These are phyloP conservation scores for Adansonia grandidieri DNA, from an alignment of 441 rosid species.

Conservation along the genomic window DNA sequence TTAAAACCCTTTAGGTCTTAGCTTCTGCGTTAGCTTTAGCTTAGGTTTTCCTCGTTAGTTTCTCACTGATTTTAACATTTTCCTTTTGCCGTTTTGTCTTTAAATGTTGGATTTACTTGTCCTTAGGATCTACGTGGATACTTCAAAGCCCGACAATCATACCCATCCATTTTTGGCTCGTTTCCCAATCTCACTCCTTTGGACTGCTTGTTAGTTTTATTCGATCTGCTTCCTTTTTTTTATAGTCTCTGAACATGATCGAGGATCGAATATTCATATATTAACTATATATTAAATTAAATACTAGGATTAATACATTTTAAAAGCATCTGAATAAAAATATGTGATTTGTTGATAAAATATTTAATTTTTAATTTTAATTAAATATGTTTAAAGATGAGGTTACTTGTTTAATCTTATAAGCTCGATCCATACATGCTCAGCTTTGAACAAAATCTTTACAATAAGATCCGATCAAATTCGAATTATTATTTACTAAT, in stretches of 20 bases:
- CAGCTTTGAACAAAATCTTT: too few species aligned
- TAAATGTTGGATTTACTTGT: constrained; percentile 31
- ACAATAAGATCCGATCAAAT: too few species aligned
- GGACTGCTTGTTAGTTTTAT: not conserved
- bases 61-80: constrained; percentile 34
- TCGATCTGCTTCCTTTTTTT: not conserved
- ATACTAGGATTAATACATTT: too few species aligned
- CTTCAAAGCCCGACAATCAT: constrained; percentile 23
- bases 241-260: not conserved
- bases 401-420: too few species aligned
- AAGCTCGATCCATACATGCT: too few species aligned
- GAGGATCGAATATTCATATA: not conserved
- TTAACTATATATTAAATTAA: too few species aligned
- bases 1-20: not conserved
- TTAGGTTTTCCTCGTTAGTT: constrained; percentile 28
- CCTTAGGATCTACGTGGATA: constrained; percentile 24
- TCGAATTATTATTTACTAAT: too few species aligned
- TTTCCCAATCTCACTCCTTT: constrained; percentile 30
- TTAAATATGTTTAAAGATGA: too few species aligned
- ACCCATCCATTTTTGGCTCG: constrained; percentile 30
- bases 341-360: not conserved
- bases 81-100: constrained; percentile 12
- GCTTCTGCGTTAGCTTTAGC: not conserved
- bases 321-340: too few species aligned
- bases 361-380: not conserved